phyloP scores from a whole-genome alignment of 2,329 filamentous ascomycete species.

The Colletotrichum tofieldiae region DNA sequence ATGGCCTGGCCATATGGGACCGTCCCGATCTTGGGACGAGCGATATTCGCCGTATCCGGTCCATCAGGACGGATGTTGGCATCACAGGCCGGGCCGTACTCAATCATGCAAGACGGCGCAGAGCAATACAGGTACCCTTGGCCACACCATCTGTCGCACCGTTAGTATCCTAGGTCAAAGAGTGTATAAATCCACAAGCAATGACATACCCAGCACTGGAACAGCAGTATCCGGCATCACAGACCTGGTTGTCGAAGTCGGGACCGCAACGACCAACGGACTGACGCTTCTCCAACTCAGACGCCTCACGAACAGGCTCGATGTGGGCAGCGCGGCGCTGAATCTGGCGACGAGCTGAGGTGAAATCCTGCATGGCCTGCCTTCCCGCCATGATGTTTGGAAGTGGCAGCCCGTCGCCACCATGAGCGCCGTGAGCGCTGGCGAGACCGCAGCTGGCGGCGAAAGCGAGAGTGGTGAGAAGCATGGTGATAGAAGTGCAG shows the following conservation, averaged over 20 bases:
- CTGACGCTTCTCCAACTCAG: constrained; percentile 50
- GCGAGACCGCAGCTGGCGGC: constrained; percentile 34
- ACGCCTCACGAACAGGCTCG: constrained; percentile 24
- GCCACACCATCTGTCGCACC: constrained; percentile 67
- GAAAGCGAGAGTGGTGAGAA: constrained; percentile 24
- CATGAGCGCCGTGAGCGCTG: constrained; percentile 25
- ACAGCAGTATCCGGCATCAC: constrained; percentile 56
- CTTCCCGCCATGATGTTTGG: constrained; percentile 39
- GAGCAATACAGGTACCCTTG: constrained; percentile 70
- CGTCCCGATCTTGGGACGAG: constrained; percentile 67
- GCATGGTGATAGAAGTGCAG: constrained; percentile 22
- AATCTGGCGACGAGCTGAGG: constrained; percentile 28
- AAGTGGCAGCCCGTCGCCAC: constrained; percentile 18
- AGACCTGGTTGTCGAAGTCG: constrained; percentile 52
- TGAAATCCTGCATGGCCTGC: constrained; percentile 32
- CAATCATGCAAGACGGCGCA: constrained; percentile 74
- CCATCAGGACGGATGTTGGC: constrained; percentile 69
- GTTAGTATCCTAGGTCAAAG: not conserved
- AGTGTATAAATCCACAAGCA: not conserved
- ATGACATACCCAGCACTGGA: constrained; percentile 58
- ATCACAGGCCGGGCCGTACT: constrained; percentile 74
- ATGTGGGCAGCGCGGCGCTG: constrained; percentile 29
- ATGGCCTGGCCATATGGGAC: constrained; percentile 72
- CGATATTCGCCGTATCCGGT: constrained; percentile 67
- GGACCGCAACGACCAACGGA: constrained; percentile 64